Base-by-base conservation (phyloP, 495 filamentous ascomycete genomes). In the Copromyces sp. region DNA sequence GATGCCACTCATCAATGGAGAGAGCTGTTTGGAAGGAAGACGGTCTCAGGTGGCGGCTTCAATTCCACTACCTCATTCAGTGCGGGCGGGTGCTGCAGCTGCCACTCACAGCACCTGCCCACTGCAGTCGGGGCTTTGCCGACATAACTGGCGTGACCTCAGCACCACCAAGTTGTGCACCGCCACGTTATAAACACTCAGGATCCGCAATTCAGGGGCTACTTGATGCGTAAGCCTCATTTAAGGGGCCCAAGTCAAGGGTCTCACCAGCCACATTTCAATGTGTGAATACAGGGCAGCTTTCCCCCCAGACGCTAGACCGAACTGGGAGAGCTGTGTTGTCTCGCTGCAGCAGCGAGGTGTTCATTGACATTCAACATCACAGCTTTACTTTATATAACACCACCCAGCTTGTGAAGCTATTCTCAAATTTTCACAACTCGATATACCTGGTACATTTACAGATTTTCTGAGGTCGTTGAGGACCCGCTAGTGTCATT, bases 21-120 rank as follows among this genome's bases (percentile, higher is more conserved):
- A 37, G 53, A 37, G 53, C 53, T 65, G 24, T 24, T 24, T 24
- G 24, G 24, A 24, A 24, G 53, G 53, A 16, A 16, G 24, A 35
- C 24, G 24, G 53, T 61, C 53, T 35, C 29, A 0, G 53, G 53
- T 24, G 53, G 24, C 24, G 20, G 53, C 53, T 61, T 79, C 75
- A 72, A 75, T 78, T 61, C 45, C 78, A 80, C 78, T 77, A 65
- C 29, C 14, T 16, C 53, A 17, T 65, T 65, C 53, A 65, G 53
- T 61, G 53, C 14, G 29, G 53, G 12, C 29, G 53, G 53, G 24
- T 6, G 53, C 53, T 32, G 53, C 53, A 65, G 53, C 53, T 65
- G 53, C 53, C 53, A 65, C 53, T 65, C 53, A 14, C 53, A 65
- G 53, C 53, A 35, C 53, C 53, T 65, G 53, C 29, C 53, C 53